phyloP scores from a whole-genome alignment of 192 early-diverging fungal genomes.

The Podila horticola region DNA sequence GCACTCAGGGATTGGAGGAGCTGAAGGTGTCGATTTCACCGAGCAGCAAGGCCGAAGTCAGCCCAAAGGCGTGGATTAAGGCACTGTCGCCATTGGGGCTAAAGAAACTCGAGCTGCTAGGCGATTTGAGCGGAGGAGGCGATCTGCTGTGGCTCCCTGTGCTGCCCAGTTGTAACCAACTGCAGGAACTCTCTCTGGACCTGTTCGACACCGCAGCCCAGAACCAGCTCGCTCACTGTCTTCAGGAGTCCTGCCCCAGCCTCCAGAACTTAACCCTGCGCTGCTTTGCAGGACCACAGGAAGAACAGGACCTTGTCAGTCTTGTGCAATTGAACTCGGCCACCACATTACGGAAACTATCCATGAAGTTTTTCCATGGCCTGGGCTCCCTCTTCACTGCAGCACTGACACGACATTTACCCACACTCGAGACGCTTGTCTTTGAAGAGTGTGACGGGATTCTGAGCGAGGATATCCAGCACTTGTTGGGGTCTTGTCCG shows the following conservation, averaged over 20 bases:
- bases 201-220: slow-evolving; percentile 8
- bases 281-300: slow-evolving; percentile 27
- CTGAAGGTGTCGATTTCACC: slow-evolving; percentile 29
- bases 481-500: slow-evolving; percentile 20
- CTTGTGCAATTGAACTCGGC: slow-evolving; percentile 16
- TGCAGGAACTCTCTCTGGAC: slow-evolving; percentile 8
- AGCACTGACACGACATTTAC: slow-evolving; percentile 22
- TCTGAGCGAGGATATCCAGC: slow-evolving; percentile 30
- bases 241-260: slow-evolving; percentile 13
- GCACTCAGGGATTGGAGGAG: slow-evolving; percentile 28
- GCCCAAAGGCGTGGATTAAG: no score
- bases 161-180: slow-evolving; percentile 1
- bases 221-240: slow-evolving; percentile 3
- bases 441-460: slow-evolving; percentile 43
- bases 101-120: slow-evolving; percentile 14
- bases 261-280: slow-evolving; percentile 16
- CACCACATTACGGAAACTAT: slow-evolving; percentile 8
- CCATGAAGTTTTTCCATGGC: slow-evolving; percentile 40
- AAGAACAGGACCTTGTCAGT: slow-evolving; percentile 19
- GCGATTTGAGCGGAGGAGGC: slow-evolving; percentile 28
- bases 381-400: slow-evolving; percentile 19
- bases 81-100: slow-evolving; percentile 4
- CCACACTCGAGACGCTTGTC: slow-evolving; percentile 19
- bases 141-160: slow-evolving; percentile 29
- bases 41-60: slow-evolving; percentile 1